A percentile compares a stretch with the other conserved stretches of the same genome.
Evolutionary conservation across 176 grass and related monocot genomes (phyloP).

Genomic region (Aegilops bicornis): DNA sequence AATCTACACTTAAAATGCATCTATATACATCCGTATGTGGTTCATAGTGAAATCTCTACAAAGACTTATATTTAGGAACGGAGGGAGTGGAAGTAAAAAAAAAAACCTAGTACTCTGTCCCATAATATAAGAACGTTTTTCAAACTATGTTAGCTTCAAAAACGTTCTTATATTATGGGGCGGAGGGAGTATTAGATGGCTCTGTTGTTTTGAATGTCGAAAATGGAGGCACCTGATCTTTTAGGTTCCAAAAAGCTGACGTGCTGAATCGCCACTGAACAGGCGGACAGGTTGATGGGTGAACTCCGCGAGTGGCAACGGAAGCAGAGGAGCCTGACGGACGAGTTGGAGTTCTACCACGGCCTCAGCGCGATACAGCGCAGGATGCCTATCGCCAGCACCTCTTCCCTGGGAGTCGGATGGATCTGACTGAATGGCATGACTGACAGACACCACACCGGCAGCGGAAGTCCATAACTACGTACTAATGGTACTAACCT

Average conservation of each 20-base stretch:
- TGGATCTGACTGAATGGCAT: background rate
- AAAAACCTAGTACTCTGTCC: too few species aligned
- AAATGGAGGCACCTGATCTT: background rate
- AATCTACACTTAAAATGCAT: too few species aligned
- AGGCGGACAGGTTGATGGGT: background rate
- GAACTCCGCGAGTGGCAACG: background rate
- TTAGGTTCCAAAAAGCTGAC: background rate
- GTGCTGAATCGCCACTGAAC: background rate
- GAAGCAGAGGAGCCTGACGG: background rate
- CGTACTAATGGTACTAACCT: background rate
- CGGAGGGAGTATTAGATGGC: background rate
- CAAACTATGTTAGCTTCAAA: too few species aligned
- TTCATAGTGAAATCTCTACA: too few species aligned
- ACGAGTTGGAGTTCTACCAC: background rate
- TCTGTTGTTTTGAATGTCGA: background rate
- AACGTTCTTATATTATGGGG: too few species aligned
- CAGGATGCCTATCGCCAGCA: background rate
- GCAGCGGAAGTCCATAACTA: background rate
- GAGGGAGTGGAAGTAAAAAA: too few species aligned
- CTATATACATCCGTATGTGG: too few species aligned
- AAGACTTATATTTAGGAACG: too few species aligned
- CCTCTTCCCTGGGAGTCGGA: background rate
- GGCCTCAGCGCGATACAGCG: background rate
- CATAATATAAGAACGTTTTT: too few species aligned
- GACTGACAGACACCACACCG: background rate